phyloP scores from a whole-genome alignment of 2,329 filamentous ascomycete species.

The Aureobasidium musti region DNA sequence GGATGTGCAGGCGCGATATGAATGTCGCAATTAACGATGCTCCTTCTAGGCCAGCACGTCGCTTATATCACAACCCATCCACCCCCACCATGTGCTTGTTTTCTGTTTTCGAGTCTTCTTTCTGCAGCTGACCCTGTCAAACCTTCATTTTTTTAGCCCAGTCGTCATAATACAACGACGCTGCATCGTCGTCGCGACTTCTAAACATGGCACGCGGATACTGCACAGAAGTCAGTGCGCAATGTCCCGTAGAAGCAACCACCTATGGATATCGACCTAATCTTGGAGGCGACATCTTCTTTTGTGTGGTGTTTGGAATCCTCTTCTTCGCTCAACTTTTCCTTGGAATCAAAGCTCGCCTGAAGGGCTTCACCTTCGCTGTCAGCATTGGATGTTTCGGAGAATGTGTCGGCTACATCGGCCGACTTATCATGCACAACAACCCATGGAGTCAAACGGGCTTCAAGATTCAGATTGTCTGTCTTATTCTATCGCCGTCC shows the following conservation, averaged over 20 bases:
- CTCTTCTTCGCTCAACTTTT: constrained; percentile 42
- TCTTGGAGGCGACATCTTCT: constrained; percentile 44
- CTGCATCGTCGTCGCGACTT: constrained; percentile 4
- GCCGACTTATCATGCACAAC: constrained; percentile 46
- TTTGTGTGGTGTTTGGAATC: constrained; percentile 43
- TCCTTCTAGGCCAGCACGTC: neutral
- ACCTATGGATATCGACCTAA: constrained; percentile 47
- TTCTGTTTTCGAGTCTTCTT: neutral
- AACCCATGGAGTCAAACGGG: constrained; percentile 45
- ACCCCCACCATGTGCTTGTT: neutral
- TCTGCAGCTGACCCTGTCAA: neutral
- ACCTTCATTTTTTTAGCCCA: constrained; percentile 5
- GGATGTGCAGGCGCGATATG: constrained; percentile 13
- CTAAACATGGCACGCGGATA: constrained; percentile 6
- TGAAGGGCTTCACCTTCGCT: constrained; percentile 47
- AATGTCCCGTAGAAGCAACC: constrained; percentile 43
- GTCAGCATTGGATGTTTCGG: constrained; percentile 46
- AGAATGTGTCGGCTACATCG: constrained; percentile 49
- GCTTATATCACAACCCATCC: constrained; percentile 1
- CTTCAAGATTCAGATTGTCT: constrained; percentile 49
- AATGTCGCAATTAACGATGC: constrained; percentile 23
- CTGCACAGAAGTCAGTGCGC: constrained; percentile 38
- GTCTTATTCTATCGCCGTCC: constrained; percentile 48
- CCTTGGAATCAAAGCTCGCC: constrained; percentile 42
- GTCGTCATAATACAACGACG: constrained; percentile 14